Base-by-base conservation (phyloP, 805 yeast species). In the Kodamaea neixiangensis region DNA sequence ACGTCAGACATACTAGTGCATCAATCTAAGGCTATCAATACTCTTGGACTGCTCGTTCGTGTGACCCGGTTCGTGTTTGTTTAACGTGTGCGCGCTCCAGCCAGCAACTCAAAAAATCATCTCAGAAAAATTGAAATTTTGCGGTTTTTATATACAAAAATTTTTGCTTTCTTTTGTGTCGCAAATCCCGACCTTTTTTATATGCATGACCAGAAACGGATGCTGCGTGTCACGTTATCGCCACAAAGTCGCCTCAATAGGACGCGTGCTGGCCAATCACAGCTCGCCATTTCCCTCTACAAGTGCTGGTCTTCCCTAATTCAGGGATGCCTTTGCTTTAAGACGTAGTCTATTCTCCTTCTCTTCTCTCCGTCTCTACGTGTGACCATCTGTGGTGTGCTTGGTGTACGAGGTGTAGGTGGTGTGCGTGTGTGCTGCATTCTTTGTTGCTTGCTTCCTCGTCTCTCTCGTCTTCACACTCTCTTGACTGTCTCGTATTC, bases 1-100 rank as follows among this genome's bases (percentile, higher is more conserved):
- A 56, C 55, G 48, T 64, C 69, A 25, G 72, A 66, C 72, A 67
- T 66, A 34, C 34, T 46, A 37, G 31, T 25, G 31, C 31, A 25
- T 25, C 31, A 25, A 25, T 25, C 31, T 5, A 25, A 25, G 10
- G 31, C 11, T 25, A 25, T 39, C 33, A 18, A 17, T 42, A 6
- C 19, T 18, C 21, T 15, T 11, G n/a, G 17, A 19, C 42, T 34
- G 33, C 37, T 35, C 29, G 17, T n/a, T n/a, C n/a, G n/a, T n/a
- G n/a, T n/a, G n/a, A 13, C 31, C 10, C 31, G 11, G 11, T 25
- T 25, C 7, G 31, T 25, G 31, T 9, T 25, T 25, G 31, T 25
- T 25, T 25, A 25, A 25, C 31, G 31, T 25, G 31, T 25, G 31
- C 31, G 31, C 31, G 31, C 11, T 25, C 31, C 21, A 37, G 41